These are phyloP conservation scores for Penicillium riverlandense DNA, from an alignment of 495 filamentous ascomycete genomes.

Conservation along the genomic window DNA sequence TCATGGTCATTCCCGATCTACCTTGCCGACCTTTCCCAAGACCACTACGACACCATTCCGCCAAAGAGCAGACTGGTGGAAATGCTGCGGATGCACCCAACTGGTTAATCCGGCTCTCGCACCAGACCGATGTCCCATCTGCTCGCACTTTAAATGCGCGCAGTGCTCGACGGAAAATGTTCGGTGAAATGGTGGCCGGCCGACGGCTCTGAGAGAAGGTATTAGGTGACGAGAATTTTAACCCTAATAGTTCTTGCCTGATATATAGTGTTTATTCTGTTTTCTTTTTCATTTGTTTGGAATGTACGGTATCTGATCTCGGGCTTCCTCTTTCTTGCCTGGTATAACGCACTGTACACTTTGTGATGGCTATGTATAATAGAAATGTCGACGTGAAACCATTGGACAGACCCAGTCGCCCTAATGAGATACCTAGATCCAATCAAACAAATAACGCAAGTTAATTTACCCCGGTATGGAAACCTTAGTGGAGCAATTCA, in stretches of 20 bases:
- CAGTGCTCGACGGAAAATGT: neutral
- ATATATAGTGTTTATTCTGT: neutral
- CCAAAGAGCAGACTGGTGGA: constrained; percentile 1
- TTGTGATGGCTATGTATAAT: too few relatives aligned
- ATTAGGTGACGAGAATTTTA: neutral
- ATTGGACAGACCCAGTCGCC: too few relatives aligned
- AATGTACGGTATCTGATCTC: too few relatives aligned
- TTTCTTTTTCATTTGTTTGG: neutral
- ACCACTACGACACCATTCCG: neutral
- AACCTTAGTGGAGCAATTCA: too few relatives aligned
- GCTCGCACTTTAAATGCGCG: neutral
- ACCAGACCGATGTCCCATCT: constrained; percentile 6
- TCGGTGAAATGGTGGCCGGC: too few relatives aligned
- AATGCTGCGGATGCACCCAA: neutral
- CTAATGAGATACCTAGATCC: too few relatives aligned
- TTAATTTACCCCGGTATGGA: too few relatives aligned
- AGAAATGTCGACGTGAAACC: too few relatives aligned
- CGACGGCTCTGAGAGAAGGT: neutral
- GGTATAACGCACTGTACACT: too few relatives aligned
- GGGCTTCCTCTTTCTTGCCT: too few relatives aligned
- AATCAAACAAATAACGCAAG: too few relatives aligned
- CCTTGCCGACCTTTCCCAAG: neutral
- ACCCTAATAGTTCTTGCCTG: neutral
- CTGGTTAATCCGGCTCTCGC: constrained; percentile 3
- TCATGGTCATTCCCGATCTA: neutral